Percentiles rank a stretch among this genome's conserved stretches.
Evolutionary conservation across 2,329 filamentous ascomycete species (phyloP).

Genomic region (Pyrenochaeta sp.): DNA sequence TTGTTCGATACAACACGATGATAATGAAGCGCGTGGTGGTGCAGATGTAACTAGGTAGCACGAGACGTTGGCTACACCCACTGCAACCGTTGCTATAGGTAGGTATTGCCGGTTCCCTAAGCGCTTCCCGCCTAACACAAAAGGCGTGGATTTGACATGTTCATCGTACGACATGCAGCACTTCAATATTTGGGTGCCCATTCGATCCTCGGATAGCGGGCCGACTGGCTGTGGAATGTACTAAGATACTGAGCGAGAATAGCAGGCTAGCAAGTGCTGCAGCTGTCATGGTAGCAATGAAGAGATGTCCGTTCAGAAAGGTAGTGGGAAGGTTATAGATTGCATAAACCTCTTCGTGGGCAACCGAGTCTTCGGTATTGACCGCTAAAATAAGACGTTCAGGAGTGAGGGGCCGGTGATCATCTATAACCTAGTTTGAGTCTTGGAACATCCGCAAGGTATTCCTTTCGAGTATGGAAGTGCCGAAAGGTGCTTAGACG

Average conservation of each 20-base stretch:
- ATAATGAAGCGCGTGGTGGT: conserved; percentile 3
- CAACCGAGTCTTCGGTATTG: no score
- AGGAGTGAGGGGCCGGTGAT: no score
- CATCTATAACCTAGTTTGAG: no score
- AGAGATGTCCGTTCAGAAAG: no score
- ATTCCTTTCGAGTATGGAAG: no score
- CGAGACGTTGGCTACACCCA: conserved; percentile 2
- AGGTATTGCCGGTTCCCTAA: conserved; percentile 2
- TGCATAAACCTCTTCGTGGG: no score
- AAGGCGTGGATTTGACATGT: conserved; percentile 35
- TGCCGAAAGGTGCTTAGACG: no score
- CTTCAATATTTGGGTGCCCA: neutral
- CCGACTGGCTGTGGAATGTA: conserved; percentile 7
- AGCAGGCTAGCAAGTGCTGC: conserved; percentile 1
- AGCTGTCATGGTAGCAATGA: conserved; percentile 8
- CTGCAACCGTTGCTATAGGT: conserved; percentile 3
- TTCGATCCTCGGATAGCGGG: conserved; percentile 3
- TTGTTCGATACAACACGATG: neutral
- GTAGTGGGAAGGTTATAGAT: no score
- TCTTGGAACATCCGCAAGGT: no score
- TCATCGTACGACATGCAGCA: conserved; percentile 25
- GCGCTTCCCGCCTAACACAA: conserved; percentile 17
- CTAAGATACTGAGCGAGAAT: conserved; percentile 2
- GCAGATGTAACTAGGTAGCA: conserved; percentile 5
- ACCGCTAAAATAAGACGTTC: no score